Conservation (phyloP, 805 yeast genomes). For the Lipomyces orientalis region DNA sequence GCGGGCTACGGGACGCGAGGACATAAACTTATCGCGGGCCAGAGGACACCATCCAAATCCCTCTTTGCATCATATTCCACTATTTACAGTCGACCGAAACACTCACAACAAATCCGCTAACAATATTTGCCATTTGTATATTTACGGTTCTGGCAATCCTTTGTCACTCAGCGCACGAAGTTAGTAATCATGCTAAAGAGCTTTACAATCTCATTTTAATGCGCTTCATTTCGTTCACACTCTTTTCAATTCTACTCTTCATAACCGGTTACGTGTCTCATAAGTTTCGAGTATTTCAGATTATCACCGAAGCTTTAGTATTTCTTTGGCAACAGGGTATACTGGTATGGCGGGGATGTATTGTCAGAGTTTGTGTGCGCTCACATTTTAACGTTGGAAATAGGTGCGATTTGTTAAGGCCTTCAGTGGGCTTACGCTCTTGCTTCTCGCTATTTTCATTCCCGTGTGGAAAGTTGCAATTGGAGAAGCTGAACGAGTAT, state of each 20-base stretch:
- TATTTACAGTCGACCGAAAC: neutral
- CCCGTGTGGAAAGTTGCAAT: constrained; percentile 31
- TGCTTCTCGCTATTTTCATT: constrained; percentile 23
- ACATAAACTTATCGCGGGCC: neutral
- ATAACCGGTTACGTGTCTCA: constrained; percentile 33
- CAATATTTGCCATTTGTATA: neutral
- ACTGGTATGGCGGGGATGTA: constrained; percentile 12
- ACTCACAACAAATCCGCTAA: neutral
- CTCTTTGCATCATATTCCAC: neutral
- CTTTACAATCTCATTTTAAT: constrained; percentile 12
- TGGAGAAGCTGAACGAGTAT: constrained; percentile 28
- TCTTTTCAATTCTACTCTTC: constrained; percentile 19
- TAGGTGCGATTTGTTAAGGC: constrained; percentile 28
- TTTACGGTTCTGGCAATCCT: neutral
- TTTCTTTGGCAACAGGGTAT: constrained; percentile 23
- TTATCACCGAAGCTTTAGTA: neutral
- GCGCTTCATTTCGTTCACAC: constrained; percentile 20
- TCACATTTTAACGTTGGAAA: neutral
- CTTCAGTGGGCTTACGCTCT: constrained; percentile 21
- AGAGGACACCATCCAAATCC: neutral
- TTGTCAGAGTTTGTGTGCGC: neutral
- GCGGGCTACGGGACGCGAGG: no score
- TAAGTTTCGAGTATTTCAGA: constrained; percentile 21
- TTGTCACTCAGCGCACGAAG: neutral
- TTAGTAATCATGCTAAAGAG: neutral